Conservation (phyloP, 2,329 filamentous ascomycete genomes). For the Byssochlamys sp. region DNA sequence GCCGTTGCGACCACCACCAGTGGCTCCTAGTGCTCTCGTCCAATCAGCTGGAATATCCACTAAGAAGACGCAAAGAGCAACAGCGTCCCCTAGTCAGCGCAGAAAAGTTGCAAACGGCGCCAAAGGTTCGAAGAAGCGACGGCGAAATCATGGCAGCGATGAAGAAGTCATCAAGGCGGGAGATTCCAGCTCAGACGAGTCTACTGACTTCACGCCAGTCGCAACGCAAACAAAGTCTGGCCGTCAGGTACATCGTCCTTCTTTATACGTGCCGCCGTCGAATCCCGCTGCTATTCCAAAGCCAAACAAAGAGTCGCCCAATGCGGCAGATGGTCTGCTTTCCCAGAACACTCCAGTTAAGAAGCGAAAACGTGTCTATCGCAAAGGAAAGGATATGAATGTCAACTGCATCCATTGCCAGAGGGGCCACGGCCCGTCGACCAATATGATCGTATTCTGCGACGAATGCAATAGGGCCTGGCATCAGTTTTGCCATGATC, state of each 20-base stretch:
- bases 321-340: slow-evolving; percentile 8
- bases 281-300: slow-evolving; percentile 15
- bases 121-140: slow-evolving; percentile 15
- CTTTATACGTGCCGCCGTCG: slow-evolving; percentile 49
- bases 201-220: slow-evolving; percentile 43
- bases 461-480: slow-evolving; percentile 70
- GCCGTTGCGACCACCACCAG: not conserved
- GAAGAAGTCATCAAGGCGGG: slow-evolving; percentile 25
- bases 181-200: slow-evolving; percentile 30
- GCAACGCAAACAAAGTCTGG: slow-evolving; percentile 67
- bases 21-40: slow-evolving; percentile 2
- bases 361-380: slow-evolving; percentile 48
- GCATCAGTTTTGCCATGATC: slow-evolving; percentile 74
- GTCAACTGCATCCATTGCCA: slow-evolving; percentile 62
- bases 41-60: not conserved
- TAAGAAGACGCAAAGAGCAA: slow-evolving; percentile 7
- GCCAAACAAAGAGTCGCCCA: slow-evolving; percentile 6
- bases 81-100: slow-evolving; percentile 9
- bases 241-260: slow-evolving; percentile 56
- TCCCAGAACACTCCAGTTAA: slow-evolving; percentile 25
- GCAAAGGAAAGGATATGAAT: slow-evolving; percentile 34
- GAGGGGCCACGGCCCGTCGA: slow-evolving; percentile 59
- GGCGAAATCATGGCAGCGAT: slow-evolving; percentile 19
- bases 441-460: slow-evolving; percentile 76
- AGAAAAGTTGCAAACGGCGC: slow-evolving; percentile 6